A percentile compares a stretch with the other conserved stretches of the same genome.
Conservation (phyloP, 495 filamentous ascomycete species). For the Alectoria sarmentosa region DNA sequence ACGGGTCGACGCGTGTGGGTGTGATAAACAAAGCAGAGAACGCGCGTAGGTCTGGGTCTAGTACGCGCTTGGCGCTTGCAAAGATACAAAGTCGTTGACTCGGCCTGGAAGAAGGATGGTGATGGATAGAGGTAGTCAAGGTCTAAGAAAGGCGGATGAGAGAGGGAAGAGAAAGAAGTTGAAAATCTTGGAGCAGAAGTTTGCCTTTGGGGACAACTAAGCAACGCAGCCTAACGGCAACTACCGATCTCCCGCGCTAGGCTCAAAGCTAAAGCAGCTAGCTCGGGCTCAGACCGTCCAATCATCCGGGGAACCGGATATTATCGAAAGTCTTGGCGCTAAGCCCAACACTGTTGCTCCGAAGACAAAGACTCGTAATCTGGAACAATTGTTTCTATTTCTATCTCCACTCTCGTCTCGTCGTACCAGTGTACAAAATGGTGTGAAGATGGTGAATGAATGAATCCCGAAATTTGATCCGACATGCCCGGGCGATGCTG, state of each 20-base stretch:
- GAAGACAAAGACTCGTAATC: too few species aligned
- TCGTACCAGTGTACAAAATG: too few species aligned
- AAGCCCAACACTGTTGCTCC: not conserved
- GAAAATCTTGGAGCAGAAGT: not conserved
- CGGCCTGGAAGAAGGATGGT: not conserved
- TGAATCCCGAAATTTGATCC: too few species aligned
- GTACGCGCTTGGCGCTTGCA: too few species aligned
- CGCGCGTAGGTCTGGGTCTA: not conserved
- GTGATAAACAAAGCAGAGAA: not conserved
- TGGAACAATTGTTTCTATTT: too few species aligned
- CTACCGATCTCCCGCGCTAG: not conserved
- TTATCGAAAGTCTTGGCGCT: not conserved
- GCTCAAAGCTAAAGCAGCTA: too few species aligned
- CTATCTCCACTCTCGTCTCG: too few species aligned
- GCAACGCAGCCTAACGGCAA: not conserved
- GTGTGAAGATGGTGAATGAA: too few species aligned
- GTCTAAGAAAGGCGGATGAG: not conserved
- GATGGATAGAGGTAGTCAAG: too few species aligned
- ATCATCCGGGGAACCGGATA: not conserved
- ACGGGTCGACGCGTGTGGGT: not conserved
- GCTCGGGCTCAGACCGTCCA: not conserved
- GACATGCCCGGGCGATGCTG: too few species aligned
- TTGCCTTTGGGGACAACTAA: not conserved
- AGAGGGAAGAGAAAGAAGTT: not conserved
- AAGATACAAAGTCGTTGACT: too few species aligned